Evolutionary conservation across 805 yeast genomes (phyloP).

Genomic region (Hermanozyma aechmeae): DNA sequence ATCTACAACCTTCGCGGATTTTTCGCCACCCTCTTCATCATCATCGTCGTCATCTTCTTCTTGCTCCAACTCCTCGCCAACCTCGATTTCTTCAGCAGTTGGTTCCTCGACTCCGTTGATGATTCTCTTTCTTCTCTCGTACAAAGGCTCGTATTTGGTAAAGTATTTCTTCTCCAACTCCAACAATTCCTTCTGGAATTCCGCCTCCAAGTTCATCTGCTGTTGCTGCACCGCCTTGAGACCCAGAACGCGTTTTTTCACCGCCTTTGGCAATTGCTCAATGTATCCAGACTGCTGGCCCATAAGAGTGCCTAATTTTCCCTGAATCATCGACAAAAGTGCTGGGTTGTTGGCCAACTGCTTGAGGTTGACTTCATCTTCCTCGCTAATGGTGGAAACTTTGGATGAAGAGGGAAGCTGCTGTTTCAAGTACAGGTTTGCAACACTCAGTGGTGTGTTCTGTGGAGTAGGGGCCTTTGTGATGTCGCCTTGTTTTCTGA

Average conservation of each 20-base stretch:
- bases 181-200: slow-evolving; percentile 82
- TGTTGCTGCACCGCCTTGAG: slow-evolving; percentile 73
- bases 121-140: slow-evolving; percentile 61
- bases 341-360: slow-evolving; percentile 73
- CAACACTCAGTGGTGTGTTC: slow-evolving; percentile 88
- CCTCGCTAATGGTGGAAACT: slow-evolving; percentile 62
- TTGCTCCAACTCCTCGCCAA: slow-evolving; percentile 65
- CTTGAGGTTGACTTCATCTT: slow-evolving; percentile 21
- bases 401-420: slow-evolving; percentile 49
- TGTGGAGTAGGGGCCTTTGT: slow-evolving; percentile 97
- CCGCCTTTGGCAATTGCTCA: slow-evolving; percentile 59
- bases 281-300: slow-evolving; percentile 87
- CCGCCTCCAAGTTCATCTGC: slow-evolving; percentile 77
- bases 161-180: slow-evolving; percentile 78
- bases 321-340: slow-evolving; percentile 79
- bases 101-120: slow-evolving; percentile 73
- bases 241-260: slow-evolving; percentile 71
- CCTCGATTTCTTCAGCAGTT: slow-evolving; percentile 62
- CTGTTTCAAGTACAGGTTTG: slow-evolving; percentile 61
- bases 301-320: slow-evolving; percentile 72
- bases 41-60: slow-evolving; percentile 38
- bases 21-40: slow-evolving; percentile 31
- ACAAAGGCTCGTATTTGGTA: slow-evolving; percentile 65
- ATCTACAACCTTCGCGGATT: too few species aligned
- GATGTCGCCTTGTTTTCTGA: slow-evolving; percentile 66